Conservation (phyloP, 2,329 filamentous ascomycete genomes). For the Colletotrichum agaves region DNA sequence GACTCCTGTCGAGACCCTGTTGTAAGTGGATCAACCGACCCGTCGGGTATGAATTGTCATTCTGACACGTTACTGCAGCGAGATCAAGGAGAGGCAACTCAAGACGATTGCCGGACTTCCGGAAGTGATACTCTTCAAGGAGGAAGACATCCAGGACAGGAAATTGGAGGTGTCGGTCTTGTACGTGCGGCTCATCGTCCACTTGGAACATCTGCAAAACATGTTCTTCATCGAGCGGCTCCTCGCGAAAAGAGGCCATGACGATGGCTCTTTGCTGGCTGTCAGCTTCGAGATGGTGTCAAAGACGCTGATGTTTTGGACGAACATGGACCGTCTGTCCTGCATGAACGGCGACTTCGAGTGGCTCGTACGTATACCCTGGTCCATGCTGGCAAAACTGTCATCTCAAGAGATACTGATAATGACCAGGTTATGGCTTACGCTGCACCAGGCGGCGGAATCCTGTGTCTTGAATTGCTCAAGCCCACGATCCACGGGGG, state of each 20-base stretch:
- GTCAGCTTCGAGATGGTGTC: constrained; percentile 60
- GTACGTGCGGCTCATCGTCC: constrained; percentile 58
- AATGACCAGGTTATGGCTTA: constrained; percentile 57
- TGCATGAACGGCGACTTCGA: constrained; percentile 57
- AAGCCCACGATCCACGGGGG: constrained; percentile 47
- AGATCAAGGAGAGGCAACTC: constrained; percentile 50
- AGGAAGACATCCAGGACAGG: constrained; percentile 50
- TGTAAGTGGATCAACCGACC: constrained; percentile 13
- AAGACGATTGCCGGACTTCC: constrained; percentile 49
- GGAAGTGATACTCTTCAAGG: constrained; percentile 50
- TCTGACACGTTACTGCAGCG: constrained; percentile 39
- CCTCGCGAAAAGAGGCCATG: constrained; percentile 56
- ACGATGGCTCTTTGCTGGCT: constrained; percentile 52
- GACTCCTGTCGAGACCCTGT: constrained; percentile 55
- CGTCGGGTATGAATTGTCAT: not conserved
- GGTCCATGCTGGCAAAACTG: not conserved
- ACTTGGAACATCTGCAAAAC: constrained; percentile 64
- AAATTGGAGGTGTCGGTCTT: constrained; percentile 45
- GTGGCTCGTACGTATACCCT: constrained; percentile 54
- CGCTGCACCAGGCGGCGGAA: constrained; percentile 59
- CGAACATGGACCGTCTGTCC: constrained; percentile 57
- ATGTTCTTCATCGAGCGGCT: constrained; percentile 69
- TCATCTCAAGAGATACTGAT: not conserved
- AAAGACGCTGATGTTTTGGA: constrained; percentile 59
- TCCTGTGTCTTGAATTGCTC: constrained; percentile 62